Evolutionary conservation across 352 stramenopile genomes (phyloP), one percentile per base, ranked within the genome.

Genomic region (Globisporangium cylindrosporum): DNA sequence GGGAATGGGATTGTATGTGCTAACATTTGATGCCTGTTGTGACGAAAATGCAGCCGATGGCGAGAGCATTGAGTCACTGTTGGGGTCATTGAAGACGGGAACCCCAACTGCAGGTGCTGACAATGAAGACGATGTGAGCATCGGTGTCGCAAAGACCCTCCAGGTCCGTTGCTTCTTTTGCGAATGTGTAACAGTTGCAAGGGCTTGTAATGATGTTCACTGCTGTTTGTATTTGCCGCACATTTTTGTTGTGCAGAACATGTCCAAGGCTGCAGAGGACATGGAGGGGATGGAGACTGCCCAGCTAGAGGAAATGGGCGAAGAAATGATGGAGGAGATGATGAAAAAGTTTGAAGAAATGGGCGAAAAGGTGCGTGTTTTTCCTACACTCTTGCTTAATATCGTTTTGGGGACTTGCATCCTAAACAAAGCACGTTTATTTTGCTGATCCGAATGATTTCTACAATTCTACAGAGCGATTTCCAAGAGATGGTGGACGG

Each of bases 291-390:
- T 94, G 64, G 87, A 93, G 54, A 88, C 82, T 9, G 82, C 78
- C 8, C 86, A 95, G 58, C 69, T 94, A 9, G 94, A 98, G 70
- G 74, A 89, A 27, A 97, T 97, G 81, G 92, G 92, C 62, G 93
- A 99, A 72, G 85, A 98, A 20, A 98, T 98, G 81, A 98, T 99
- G 92, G 67, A 90, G 46, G 86, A 98, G 63, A 98, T 99, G 88
- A 98, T 98, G 90, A 88, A 86, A 54, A 95, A 98, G 74, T 98
- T 98, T 69, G 93, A 98, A 66, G 82, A 94, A 67, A 91, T 98
- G 90, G 94, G 94, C 36, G 88, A 98, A 66, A 98, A 98, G 79
- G 93, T 94, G 54, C 12, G 64, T 25, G 29, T 5, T 14, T 59
- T 29, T 46, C 15, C 10, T 59, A 38, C 18, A 15, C 9, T n/a